These are phyloP conservation scores for Pleoardoris graminearum DNA, from an alignment of 2,329 filamentous ascomycete genomes.

Conservation along the genomic window DNA sequence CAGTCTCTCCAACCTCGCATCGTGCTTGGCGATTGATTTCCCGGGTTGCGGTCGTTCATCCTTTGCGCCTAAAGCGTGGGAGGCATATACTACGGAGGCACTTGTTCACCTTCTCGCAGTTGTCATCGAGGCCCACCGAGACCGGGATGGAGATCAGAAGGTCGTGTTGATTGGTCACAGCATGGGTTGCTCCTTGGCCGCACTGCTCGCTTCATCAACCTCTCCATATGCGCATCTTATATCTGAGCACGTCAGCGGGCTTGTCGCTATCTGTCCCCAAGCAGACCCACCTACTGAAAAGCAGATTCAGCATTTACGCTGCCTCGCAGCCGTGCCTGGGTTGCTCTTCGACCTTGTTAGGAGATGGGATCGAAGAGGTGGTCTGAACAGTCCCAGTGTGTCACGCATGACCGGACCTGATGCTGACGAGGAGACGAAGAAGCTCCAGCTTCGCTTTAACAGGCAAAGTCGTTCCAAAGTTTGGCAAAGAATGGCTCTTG, in stretches of 20 bases:
- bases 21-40: constrained; percentile 85
- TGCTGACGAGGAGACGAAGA: constrained; percentile 67
- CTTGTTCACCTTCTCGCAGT: constrained; percentile 74
- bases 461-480: constrained; percentile 79
- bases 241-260: constrained; percentile 68
- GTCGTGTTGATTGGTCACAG: constrained; percentile 86
- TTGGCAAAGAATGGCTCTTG: constrained; percentile 79
- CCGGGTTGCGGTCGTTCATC: constrained; percentile 85
- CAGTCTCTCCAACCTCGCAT: constrained; percentile 79
- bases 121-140: constrained; percentile 74
- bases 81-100: constrained; percentile 77
- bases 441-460: constrained; percentile 75
- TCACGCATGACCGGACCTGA: constrained; percentile 71
- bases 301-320: constrained; percentile 56
- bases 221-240: constrained; percentile 58
- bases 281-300: constrained; percentile 64
- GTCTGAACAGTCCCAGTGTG: constrained; percentile 76
- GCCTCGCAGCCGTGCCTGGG: constrained; percentile 69
- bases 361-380: constrained; percentile 77
- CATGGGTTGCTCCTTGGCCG: constrained; percentile 81
- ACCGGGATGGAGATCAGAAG: constrained; percentile 66
- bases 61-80: constrained; percentile 71
- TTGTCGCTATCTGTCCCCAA: constrained; percentile 81
- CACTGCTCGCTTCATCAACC: constrained; percentile 67
- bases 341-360: constrained; percentile 77